Conservation (phyloP, 345 rosid species). For the Populus simonii region DNA sequence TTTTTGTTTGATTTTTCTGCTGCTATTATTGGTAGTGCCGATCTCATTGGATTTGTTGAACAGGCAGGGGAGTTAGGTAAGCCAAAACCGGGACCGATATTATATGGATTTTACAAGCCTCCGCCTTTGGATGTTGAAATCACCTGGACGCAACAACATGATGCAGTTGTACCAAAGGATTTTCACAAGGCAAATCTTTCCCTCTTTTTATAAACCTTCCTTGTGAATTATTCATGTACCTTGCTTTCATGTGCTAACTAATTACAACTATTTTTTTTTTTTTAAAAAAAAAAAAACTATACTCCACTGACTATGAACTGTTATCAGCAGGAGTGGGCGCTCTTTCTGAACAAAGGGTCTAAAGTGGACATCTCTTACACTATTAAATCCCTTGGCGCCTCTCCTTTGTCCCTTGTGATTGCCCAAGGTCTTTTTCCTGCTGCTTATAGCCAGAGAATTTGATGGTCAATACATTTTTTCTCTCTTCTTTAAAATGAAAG, state of each 20-base stretch:
- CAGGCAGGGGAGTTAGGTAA: slow-evolving; percentile 38
- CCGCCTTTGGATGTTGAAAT: slow-evolving; percentile 42
- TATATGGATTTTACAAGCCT: slow-evolving; percentile 41
- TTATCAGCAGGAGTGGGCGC: slow-evolving; percentile 49
- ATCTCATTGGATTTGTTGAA: slow-evolving; percentile 15
- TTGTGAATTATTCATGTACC: not conserved
- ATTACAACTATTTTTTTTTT: not conserved
- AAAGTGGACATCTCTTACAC: slow-evolving; percentile 40
- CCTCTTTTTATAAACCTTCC: not conserved
- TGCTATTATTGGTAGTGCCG: not conserved
- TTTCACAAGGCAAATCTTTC: slow-evolving; percentile 39
- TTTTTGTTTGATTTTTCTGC: not conserved
- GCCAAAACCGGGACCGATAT: slow-evolving; percentile 33
- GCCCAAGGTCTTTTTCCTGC: slow-evolving; percentile 39
- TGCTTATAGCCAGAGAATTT: not conserved
- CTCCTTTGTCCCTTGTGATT: slow-evolving; percentile 51
- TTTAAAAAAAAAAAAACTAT: no score
- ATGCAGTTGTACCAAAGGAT: slow-evolving; percentile 31
- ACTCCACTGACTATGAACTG: not conserved
- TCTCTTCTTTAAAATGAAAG: not conserved
- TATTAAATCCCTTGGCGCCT: slow-evolving; percentile 34
- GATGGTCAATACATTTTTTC: not conserved
- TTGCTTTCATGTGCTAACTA: not conserved
- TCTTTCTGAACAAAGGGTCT: slow-evolving; percentile 53
- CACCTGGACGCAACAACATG: slow-evolving; percentile 43